A percentile compares a stretch with the other conserved stretches of the same genome.
Conservation (phyloP, 768 basidiomycete species). For the Russula vinacea region DNA sequence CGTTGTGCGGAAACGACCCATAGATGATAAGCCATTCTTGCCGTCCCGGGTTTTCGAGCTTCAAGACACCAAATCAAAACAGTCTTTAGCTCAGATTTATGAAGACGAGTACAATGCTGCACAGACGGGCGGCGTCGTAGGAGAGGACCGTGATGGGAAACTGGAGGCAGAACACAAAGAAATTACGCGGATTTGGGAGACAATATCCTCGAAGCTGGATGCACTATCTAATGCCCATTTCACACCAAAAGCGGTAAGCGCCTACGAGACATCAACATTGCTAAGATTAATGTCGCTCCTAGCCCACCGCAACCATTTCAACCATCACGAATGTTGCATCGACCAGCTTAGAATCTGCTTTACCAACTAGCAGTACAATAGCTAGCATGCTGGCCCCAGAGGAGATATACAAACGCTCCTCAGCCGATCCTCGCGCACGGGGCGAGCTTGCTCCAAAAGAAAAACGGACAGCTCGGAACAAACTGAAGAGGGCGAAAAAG, state of each 20-base stretch:
- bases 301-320: conserved; percentile 89
- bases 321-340: conserved; percentile 80
- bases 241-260: conserved; percentile 82
- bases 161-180: conserved; percentile 85
- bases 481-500: conserved; percentile 67
- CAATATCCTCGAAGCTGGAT: conserved; percentile 83
- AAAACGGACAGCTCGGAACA: conserved; percentile 68
- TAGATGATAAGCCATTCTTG: conserved; percentile 84
- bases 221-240: conserved; percentile 94
- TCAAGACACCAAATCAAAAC: conserved; percentile 81
- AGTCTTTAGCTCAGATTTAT: conserved; percentile 93
- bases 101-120: conserved; percentile 84
- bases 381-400: conserved; percentile 89
- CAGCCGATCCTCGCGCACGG: conserved; percentile 55
- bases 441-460: conserved; percentile 84
- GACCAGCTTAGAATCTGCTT: conserved; percentile 81
- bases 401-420: conserved; percentile 70
- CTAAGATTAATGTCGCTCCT: conserved; percentile 22
- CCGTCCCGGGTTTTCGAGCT: conserved; percentile 88
- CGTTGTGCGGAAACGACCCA: conserved; percentile 74
- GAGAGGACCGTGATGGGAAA: conserved; percentile 84
- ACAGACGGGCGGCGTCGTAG: conserved; percentile 50
- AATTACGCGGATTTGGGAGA: conserved; percentile 79
- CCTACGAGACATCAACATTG: conserved; percentile 9
- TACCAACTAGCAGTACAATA: conserved; percentile 76